Evolutionary conservation across 768 basidiomycete species (phyloP).

Genomic region (Hygrophorus russula): DNA sequence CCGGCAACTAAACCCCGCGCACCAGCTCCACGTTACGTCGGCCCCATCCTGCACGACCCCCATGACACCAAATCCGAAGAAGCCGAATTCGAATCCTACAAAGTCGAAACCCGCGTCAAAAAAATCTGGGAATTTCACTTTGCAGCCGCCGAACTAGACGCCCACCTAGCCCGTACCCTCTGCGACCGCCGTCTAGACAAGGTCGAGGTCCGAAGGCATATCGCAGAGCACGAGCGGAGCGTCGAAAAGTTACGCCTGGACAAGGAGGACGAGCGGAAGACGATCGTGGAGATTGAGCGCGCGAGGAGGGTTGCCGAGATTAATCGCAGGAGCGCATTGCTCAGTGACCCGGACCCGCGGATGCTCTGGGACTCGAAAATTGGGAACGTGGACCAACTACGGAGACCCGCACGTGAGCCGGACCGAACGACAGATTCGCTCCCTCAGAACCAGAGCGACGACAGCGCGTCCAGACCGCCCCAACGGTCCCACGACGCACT

Average conservation of each 20-base stretch:
- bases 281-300: conserved; percentile 12
- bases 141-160: conserved; percentile 6
- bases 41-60: conserved; percentile 12
- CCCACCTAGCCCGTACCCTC: conserved; percentile 6
- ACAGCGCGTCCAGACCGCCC: no score
- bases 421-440: background rate
- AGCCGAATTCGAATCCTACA: conserved; percentile 30
- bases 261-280: conserved; percentile 18
- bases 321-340: background rate
- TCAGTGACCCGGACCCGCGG: background rate
- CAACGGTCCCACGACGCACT: no score
- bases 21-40: conserved; percentile 13
- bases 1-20: conserved; percentile 2
- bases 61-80: conserved; percentile 16
- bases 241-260: conserved; percentile 16
- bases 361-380: background rate
- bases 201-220: conserved; percentile 16
- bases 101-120: conserved; percentile 31
- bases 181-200: conserved; percentile 11
- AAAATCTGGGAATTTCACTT: conserved; percentile 38
- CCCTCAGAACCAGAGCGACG: background rate
- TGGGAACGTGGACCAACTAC: background rate
- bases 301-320: background rate
- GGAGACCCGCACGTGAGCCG: no score
- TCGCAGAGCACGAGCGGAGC: conserved; percentile 29